Conservation (phyloP, 768 basidiomycete genomes). For the Panaeolus cyanescens region DNA sequence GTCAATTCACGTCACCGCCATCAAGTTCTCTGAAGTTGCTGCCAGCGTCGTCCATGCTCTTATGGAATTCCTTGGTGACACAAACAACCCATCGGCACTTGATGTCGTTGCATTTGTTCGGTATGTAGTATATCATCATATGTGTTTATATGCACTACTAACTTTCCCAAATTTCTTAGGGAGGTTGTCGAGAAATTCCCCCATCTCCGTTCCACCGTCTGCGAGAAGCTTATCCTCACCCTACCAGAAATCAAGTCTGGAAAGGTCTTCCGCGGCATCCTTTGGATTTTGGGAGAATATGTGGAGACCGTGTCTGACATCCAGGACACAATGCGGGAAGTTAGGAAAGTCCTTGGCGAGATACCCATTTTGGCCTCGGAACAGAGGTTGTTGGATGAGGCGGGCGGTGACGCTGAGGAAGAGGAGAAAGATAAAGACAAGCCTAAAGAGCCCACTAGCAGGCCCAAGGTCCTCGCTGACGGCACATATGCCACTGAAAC, state of each 20-base stretch:
- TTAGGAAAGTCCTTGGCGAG: conserved; percentile 89
- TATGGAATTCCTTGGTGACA: conserved; percentile 94
- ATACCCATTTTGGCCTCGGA: conserved; percentile 96
- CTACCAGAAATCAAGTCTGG: conserved; percentile 91
- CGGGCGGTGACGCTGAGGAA: conserved; percentile 46
- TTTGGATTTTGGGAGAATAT: conserved; percentile 99
- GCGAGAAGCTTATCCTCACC: conserved; percentile 80
- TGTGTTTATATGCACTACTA: not conserved
- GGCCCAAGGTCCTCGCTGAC: conserved; percentile 86
- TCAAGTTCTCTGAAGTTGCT: conserved; percentile 96
- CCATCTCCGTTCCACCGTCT: conserved; percentile 75
- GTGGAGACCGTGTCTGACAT: conserved; percentile 71
- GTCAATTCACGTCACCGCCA: conserved; percentile 94
- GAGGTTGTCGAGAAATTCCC: conserved; percentile 99
- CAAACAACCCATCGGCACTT: conserved; percentile 91
- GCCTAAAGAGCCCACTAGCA: conserved; percentile 44
- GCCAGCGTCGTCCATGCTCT: conserved; percentile 92
- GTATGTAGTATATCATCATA: conserved; percentile 19
- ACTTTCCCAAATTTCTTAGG: conserved; percentile 32
- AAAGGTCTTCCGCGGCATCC: conserved; percentile 93
- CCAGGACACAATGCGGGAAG: conserved; percentile 68
- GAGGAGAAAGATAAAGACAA: conserved; percentile 56
- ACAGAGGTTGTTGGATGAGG: conserved; percentile 79
- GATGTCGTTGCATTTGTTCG: conserved; percentile 83
- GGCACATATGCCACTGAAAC: conserved; percentile 99